Conservation (phyloP, 2,329 filamentous ascomycete species). For the Magnaporthales sp. region DNA sequence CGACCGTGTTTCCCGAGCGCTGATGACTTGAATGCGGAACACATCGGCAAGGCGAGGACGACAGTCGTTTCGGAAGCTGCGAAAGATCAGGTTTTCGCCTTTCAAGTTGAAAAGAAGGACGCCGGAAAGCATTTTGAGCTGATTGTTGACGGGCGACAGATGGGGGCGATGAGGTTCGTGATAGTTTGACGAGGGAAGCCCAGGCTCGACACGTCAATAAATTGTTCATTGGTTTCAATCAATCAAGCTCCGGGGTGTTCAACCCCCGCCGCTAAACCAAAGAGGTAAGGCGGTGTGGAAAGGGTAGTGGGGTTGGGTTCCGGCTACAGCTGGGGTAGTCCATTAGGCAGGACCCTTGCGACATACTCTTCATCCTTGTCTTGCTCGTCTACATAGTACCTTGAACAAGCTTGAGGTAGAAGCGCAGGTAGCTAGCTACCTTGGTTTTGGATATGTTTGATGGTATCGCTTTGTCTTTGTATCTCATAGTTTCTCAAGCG, state of each 20-base stretch:
- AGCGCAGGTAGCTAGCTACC: too few species aligned
- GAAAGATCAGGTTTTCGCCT: constrained; percentile 98
- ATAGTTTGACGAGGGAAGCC: not conserved
- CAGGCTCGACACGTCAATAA: not conserved
- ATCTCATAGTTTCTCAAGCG: too few species aligned
- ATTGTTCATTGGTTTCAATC: not conserved
- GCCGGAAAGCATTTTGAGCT: constrained; percentile 76
- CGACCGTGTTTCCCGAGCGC: constrained; percentile 93
- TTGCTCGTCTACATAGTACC: too few species aligned
- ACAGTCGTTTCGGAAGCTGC: constrained; percentile 97
- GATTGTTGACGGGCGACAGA: not conserved
- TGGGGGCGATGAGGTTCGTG: not conserved
- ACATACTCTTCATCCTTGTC: too few species aligned
- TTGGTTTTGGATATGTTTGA: too few species aligned
- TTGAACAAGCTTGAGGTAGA: too few species aligned
- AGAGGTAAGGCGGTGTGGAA: not conserved
- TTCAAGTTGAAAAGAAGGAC: constrained; percentile 99
- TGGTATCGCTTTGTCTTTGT: too few species aligned
- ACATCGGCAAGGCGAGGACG: constrained; percentile 95
- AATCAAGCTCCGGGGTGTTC: not conserved
- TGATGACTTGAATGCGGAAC: constrained; percentile 99
- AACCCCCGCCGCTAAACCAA: not conserved
- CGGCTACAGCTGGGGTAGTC: not conserved
- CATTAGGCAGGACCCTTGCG: too few species aligned
- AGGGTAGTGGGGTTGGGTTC: not conserved